These are phyloP conservation scores for Diaporthe citrichinensis DNA, from an alignment of 2,329 filamentous ascomycete genomes.

Conservation along the genomic window DNA sequence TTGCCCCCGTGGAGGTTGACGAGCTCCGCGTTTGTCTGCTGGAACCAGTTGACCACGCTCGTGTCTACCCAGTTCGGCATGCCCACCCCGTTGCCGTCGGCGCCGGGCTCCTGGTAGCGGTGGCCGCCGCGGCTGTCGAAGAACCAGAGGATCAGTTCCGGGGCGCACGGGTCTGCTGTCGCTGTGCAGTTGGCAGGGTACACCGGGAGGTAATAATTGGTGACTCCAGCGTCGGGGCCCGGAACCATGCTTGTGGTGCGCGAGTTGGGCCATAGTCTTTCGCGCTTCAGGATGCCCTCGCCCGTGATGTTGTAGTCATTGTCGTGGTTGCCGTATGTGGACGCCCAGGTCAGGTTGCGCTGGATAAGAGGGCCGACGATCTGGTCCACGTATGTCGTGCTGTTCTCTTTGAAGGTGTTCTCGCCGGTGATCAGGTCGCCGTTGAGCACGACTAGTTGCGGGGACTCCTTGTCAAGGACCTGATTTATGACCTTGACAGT, in stretches of 20 bases:
- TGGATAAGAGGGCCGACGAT: conserved; percentile 63
- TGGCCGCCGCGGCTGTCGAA: conserved; percentile 70
- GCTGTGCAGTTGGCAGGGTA: conserved; percentile 44
- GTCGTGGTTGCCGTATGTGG: conserved; percentile 74
- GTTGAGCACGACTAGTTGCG: conserved; percentile 70
- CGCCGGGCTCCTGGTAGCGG: conserved; percentile 51
- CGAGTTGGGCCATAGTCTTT: conserved; percentile 45
- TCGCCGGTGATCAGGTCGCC: conserved; percentile 76
- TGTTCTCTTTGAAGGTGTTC: conserved; percentile 62
- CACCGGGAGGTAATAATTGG: conserved; percentile 52
- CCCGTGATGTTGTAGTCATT: conserved; percentile 63
- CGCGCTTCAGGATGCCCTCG: conserved; percentile 46
- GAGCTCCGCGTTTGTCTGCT: conserved; percentile 51
- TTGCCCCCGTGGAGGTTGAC: conserved; percentile 46
- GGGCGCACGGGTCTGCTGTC: conserved; percentile 38
- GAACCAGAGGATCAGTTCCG: conserved; percentile 69
- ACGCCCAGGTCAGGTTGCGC: conserved; percentile 65
- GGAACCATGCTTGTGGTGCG: conserved; percentile 47
- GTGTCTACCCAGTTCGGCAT: conserved; percentile 59
- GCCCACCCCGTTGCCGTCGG: conserved; percentile 42
- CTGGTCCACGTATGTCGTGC: conserved; percentile 63
- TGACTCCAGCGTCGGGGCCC: conserved; percentile 43
- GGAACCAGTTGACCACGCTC: conserved; percentile 61
- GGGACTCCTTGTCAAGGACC: conserved; percentile 51
- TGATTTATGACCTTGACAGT: conserved; percentile 53